These are phyloP conservation scores for Ophiosphaerella herpotricha DNA, from an alignment of 2,329 filamentous ascomycete species.

Conservation along the genomic window DNA sequence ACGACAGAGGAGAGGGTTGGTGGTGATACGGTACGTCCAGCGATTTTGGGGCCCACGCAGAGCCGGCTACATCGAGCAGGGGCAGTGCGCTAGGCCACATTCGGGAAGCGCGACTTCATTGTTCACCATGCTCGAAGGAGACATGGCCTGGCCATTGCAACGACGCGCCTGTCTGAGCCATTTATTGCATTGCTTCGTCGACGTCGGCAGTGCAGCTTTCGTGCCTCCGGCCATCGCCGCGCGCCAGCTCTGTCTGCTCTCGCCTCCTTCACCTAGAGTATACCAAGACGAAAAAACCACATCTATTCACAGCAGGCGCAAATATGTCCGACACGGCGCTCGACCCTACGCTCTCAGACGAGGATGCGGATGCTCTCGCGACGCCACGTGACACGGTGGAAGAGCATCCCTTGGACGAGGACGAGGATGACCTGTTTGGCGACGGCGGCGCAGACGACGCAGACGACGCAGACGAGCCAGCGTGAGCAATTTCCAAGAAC, in stretches of 20 bases:
- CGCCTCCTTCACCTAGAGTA: not conserved
- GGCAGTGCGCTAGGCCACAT: conserved; percentile 27
- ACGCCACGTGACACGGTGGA: conserved; percentile 39
- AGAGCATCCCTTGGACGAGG: conserved; percentile 39
- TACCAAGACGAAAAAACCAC: no score
- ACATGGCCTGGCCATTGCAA: not conserved
- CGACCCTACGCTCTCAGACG: conserved; percentile 41
- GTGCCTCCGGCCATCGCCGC: not conserved
- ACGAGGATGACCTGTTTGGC: conserved; percentile 54
- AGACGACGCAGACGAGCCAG: conserved; percentile 25
- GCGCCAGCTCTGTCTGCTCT: not conserved
- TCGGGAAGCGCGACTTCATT: conserved; percentile 25
- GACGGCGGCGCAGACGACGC: conserved; percentile 38
- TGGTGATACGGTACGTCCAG: conserved; percentile 42
- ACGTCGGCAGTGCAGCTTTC: not conserved
- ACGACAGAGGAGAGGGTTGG: conserved; percentile 25
- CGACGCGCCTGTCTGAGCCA: conserved; percentile 6
- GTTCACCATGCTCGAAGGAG: conserved; percentile 8
- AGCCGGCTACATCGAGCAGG: conserved; percentile 35
- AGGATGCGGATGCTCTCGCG: conserved; percentile 40
- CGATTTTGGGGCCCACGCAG: conserved; percentile 26
- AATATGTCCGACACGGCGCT: conserved; percentile 46
- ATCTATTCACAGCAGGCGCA: not conserved
- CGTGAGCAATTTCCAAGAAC: conserved; percentile 45
- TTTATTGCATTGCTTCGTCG: not conserved